Base-by-base conservation (phyloP, 1,284 basidiomycete genomes). In the Exsudoporus floridanus region DNA sequence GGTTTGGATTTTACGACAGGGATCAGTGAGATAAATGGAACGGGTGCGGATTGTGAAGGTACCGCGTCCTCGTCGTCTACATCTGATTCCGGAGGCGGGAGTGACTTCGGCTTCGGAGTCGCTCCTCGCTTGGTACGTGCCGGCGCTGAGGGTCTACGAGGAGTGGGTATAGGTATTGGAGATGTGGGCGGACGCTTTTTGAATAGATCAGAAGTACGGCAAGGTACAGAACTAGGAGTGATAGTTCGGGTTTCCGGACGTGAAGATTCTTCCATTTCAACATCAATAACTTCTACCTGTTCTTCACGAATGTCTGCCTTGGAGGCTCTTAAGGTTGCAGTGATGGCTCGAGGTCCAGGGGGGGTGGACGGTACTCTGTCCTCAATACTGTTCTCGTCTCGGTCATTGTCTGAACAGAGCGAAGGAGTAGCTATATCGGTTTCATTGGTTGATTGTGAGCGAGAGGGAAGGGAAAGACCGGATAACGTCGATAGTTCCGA, bases 341-440 rank as follows among this genome's bases (percentile, higher is more conserved):
- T 14, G 33, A 43, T 36, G 18, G 38, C 3, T 31, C 55, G 57
- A 10, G 57, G 59, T 13, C 70, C 66, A 28, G 72, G 73, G 13
- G 73, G 73, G 12, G 74, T 75, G 1, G 75, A 75, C 2, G 79
- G 82, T 3, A 71, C 65, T 31, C 61, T 70, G 34, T 81, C 79
- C 23, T 81, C 77, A 1, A 74, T 70, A 46, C 73, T 76, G 7
- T 69, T 73, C 34, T 78, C 77, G 21, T 77, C 77, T 38, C 69
- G 63, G 10, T 79, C 79, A 46, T 83, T 83, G 62, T 88, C 86
- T 3, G 86, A 88, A 58, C 80, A 85, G 5, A 89, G 71, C 0
- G 86, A 88, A 0, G 86, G 86, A 0, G 86, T 88, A 9, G 78
- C 71, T 19, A 70, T 51, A 25, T 68, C 66, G 1, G 70, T 71